Conservation (phyloP, 2,329 filamentous ascomycete genomes). For the Colletotrichum neosansevieriae region DNA sequence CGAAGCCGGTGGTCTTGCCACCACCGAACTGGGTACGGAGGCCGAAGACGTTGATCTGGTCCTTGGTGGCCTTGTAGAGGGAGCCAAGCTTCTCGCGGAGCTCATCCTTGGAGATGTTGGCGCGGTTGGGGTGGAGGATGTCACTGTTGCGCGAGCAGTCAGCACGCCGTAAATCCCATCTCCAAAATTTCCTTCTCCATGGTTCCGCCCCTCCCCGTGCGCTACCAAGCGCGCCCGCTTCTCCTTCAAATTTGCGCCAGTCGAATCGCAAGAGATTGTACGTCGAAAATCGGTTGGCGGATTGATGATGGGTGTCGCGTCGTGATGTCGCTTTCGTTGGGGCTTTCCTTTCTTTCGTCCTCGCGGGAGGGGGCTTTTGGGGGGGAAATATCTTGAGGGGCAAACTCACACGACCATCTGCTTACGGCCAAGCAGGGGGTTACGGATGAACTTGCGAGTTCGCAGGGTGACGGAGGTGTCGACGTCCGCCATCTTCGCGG, state of each 20-base stretch:
- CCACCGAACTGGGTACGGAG: slow-evolving; percentile 99
- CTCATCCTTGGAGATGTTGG: slow-evolving; percentile 99
- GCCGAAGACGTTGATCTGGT: slow-evolving; percentile 97
- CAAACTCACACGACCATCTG: slow-evolving; percentile 98
- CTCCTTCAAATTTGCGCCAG: neutral
- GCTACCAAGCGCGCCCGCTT: slow-evolving; percentile 2
- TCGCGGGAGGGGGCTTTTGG: neutral
- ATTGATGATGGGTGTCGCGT: neutral
- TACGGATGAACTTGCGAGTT: slow-evolving; percentile 99
- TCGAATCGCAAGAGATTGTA: neutral
- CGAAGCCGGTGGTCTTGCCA: slow-evolving; percentile 99
- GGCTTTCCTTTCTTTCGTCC: slow-evolving; percentile 7
- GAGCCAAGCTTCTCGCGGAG: slow-evolving; percentile 93
- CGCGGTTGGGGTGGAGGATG: slow-evolving; percentile 97
- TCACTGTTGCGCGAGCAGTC: slow-evolving; percentile 71
- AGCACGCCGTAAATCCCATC: slow-evolving; percentile 8
- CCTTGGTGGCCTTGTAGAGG: slow-evolving; percentile 98
- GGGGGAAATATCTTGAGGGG: slow-evolving; percentile 35
- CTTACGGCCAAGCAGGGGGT: slow-evolving; percentile 98
- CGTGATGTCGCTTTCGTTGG: neutral
- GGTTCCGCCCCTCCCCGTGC: neutral
- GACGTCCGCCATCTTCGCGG: slow-evolving; percentile 88
- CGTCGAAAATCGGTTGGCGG: neutral
- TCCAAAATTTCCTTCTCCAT: neutral
- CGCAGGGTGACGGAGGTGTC: slow-evolving; percentile 84